These are phyloP conservation scores for Lyophyllum semitale DNA, from an alignment of 768 basidiomycete species.

Conservation along the genomic window DNA sequence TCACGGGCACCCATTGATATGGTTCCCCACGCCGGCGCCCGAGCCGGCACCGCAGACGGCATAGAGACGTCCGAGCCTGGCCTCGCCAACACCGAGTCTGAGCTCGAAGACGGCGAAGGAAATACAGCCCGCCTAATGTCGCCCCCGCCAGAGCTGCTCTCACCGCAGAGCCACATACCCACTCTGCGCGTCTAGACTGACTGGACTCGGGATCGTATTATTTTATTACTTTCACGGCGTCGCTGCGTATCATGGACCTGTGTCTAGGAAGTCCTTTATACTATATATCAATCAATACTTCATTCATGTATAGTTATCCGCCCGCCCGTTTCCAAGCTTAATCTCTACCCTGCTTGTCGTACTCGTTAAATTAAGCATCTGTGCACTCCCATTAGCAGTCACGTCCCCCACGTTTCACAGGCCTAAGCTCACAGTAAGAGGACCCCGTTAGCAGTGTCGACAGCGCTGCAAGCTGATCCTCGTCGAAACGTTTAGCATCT, in stretches of 20 bases:
- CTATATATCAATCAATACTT: conserved; percentile 17
- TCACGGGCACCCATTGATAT: conserved; percentile 65
- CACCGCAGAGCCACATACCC: conserved; percentile 42
- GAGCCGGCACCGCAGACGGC: conserved; percentile 65
- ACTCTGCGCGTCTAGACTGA: conserved; percentile 36
- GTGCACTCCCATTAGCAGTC: conserved; percentile 8
- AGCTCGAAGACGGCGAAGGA: conserved; percentile 44
- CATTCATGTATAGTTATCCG: conserved; percentile 14
- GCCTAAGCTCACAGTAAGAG: conserved; percentile 64
- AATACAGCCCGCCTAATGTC: conserved; percentile 25
- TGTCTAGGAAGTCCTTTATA: not conserved
- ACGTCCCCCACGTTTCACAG: conserved; percentile 11
- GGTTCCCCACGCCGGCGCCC: conserved; percentile 72
- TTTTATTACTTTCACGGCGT: not conserved
- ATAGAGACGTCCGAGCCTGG: conserved; percentile 58
- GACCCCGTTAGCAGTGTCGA: conserved; percentile 86
- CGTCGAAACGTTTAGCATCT: conserved; percentile 82
- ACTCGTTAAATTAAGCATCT: conserved; percentile 18
- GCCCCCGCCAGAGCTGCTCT: conserved; percentile 29
- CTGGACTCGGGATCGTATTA: conserved; percentile 2
- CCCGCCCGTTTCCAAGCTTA: conserved; percentile 1
- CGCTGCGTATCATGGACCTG: conserved; percentile 2
- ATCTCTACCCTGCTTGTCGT: conserved; percentile 7
- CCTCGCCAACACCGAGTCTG: conserved; percentile 41
- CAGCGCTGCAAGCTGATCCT: conserved; percentile 80